These are phyloP conservation scores for Cryphonectria radicalis DNA, from an alignment of 2,329 filamentous ascomycete genomes.

Conservation along the genomic window DNA sequence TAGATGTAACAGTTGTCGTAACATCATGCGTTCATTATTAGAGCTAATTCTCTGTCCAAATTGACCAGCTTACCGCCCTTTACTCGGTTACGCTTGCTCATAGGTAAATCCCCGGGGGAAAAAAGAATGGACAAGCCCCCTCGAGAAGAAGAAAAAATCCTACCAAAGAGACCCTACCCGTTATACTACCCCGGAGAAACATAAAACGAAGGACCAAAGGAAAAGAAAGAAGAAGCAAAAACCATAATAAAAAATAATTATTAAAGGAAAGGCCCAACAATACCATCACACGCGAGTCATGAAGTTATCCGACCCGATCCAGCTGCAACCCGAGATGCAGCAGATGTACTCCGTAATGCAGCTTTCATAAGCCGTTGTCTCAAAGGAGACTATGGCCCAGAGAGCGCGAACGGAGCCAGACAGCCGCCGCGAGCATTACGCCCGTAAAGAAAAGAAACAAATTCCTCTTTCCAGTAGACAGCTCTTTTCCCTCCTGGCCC, in stretches of 20 bases:
- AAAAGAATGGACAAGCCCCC: neutral
- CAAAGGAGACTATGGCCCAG: neutral
- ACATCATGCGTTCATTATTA: neutral
- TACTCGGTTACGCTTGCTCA: neutral
- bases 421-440: neutral
- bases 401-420: neutral
- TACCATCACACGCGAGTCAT: slow-evolving; percentile 6
- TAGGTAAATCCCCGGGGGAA: no score
- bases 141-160: neutral
- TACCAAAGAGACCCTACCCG: neutral
- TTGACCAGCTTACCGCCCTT: neutral
- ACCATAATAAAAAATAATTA: neutral
- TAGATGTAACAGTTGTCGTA: neutral
- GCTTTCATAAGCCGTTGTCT: neutral
- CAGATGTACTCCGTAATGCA: neutral
- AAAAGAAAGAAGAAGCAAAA: neutral
- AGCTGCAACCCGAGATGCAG: neutral
- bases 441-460: neutral
- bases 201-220: neutral
- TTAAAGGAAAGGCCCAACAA: neutral
- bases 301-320: neutral
- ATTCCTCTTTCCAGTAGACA: neutral
- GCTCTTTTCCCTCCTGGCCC: neutral
- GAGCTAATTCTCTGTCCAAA: neutral
- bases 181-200: neutral